These are phyloP conservation scores for Pisolithus marmoratus DNA, from an alignment of 768 basidiomycete genomes.

Conservation along the genomic window DNA sequence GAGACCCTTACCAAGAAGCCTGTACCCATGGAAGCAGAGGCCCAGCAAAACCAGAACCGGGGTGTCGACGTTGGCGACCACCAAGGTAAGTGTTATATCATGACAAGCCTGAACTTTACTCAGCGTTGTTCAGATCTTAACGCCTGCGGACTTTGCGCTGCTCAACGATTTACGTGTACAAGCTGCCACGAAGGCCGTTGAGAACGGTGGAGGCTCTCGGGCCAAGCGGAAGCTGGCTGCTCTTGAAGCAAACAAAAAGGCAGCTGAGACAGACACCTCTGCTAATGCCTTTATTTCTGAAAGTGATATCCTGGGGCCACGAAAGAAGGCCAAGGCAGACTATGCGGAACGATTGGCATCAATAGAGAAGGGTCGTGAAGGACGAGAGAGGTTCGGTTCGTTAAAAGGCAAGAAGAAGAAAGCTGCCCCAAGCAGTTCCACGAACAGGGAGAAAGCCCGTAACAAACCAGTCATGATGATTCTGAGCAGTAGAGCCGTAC, in stretches of 20 bases:
- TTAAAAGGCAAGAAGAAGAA: slow-evolving; percentile 90
- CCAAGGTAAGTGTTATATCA: slow-evolving; percentile 50
- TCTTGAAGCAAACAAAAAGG: slow-evolving; percentile 69
- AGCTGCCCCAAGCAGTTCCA: slow-evolving; percentile 74
- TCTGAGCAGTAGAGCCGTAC: slow-evolving; percentile 67
- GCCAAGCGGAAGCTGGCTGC: slow-evolving; percentile 87
- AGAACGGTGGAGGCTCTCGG: slow-evolving; percentile 61
- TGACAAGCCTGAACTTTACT: neutral
- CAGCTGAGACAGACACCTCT: slow-evolving; percentile 37
- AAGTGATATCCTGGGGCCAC: slow-evolving; percentile 86
- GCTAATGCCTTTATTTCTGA: slow-evolving; percentile 70
- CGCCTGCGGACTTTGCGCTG: slow-evolving; percentile 92
- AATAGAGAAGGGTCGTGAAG: slow-evolving; percentile 89
- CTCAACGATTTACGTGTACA: slow-evolving; percentile 83
- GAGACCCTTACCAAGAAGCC: slow-evolving; percentile 18
- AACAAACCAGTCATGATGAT: slow-evolving; percentile 98
- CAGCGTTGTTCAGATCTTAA: slow-evolving; percentile 67
- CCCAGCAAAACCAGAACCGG: slow-evolving; percentile 30
- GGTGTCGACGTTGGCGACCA: slow-evolving; percentile 68
- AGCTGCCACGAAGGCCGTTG: slow-evolving; percentile 66
- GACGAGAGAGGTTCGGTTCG: slow-evolving; percentile 88
- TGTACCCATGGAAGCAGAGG: slow-evolving; percentile 13
- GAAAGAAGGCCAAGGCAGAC: slow-evolving; percentile 88
- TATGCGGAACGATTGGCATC: slow-evolving; percentile 92
- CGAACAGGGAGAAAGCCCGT: slow-evolving; percentile 86